phyloP scores from a whole-genome alignment of 768 basidiomycete genomes.

The Leccinum barrowsii region DNA sequence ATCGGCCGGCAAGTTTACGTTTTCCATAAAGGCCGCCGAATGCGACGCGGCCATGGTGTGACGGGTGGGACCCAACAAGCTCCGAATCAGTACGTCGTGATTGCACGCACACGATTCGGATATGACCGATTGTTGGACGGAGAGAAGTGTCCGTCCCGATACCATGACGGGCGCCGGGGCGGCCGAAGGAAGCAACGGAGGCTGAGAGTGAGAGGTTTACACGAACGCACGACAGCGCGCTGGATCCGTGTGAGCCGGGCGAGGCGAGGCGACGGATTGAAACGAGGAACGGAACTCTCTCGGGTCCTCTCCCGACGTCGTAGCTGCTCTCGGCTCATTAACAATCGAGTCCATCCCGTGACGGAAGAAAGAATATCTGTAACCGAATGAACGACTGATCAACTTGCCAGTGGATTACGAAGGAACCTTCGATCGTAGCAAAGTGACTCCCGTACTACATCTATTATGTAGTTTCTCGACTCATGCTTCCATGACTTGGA shows the following conservation, averaged over 20 bases:
- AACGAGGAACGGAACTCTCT: not conserved
- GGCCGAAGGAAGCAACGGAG: not conserved
- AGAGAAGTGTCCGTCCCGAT: not conserved
- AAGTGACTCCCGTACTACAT: not conserved
- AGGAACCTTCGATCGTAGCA: not conserved
- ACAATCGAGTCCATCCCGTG: no score
- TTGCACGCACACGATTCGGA: not conserved
- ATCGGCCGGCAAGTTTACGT: not conserved
- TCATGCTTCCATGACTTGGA: not conserved
- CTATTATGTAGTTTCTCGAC: not conserved
- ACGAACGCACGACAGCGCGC: not conserved
- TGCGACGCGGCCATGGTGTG: not conserved
- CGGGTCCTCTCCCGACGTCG: no score
- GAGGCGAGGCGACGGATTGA: no score
- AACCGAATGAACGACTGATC: no score
- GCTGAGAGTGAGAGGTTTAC: not conserved
- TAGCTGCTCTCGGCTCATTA: not conserved
- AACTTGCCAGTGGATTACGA: no score
- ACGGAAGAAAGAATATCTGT: no score
- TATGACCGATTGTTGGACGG: not conserved
- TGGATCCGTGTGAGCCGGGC: not conserved
- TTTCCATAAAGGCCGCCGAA: not conserved
- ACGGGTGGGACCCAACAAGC: no score
- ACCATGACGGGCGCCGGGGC: not conserved
- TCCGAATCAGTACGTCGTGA: not conserved